Evolutionary conservation across 306 rosid genomes (phyloP).

Genomic region (Ammopiptanthus mongolicus): DNA sequence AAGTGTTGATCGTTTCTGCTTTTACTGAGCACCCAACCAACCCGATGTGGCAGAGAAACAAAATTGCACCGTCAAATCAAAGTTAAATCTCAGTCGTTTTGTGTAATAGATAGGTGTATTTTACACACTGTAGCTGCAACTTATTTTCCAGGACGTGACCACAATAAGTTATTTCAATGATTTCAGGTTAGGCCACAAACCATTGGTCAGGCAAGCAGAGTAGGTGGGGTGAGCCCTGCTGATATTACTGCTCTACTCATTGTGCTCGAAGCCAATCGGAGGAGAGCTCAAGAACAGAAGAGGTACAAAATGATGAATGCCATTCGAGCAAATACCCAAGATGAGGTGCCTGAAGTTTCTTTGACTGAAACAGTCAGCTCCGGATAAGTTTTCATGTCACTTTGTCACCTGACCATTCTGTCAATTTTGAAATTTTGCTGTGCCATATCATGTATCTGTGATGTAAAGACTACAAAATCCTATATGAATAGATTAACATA

Average conservation of each 20-base stretch:
- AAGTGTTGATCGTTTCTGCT: neutral
- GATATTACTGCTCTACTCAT: slow-evolving; percentile 89
- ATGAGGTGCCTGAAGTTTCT: slow-evolving; percentile 39
- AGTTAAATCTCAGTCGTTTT: neutral
- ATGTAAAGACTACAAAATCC: slow-evolving; percentile 1
- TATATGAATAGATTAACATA: neutral
- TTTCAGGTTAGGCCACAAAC: slow-evolving; percentile 54
- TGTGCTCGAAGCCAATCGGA: slow-evolving; percentile 70
- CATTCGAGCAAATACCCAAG: slow-evolving; percentile 33
- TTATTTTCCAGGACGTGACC: neutral
- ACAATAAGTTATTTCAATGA: neutral
- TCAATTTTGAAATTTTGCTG: slow-evolving; percentile 20
- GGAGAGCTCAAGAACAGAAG: slow-evolving; percentile 61
- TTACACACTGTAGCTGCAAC: neutral
- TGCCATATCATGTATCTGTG: neutral
- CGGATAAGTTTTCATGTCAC: slow-evolving; percentile 19
- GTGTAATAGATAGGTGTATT: neutral
- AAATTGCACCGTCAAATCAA: too few relatives aligned
- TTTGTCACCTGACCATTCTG: neutral
- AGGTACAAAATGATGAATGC: slow-evolving; percentile 51
- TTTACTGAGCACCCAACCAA: neutral
- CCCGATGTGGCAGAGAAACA: neutral
- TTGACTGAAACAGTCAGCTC: slow-evolving; percentile 49
- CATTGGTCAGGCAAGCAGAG: slow-evolving; percentile 94
- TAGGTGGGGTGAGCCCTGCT: slow-evolving; percentile 98